Evolutionary conservation across 163 green algal genomes (phyloP).

Genomic region (Smithsoniella earleae): DNA sequence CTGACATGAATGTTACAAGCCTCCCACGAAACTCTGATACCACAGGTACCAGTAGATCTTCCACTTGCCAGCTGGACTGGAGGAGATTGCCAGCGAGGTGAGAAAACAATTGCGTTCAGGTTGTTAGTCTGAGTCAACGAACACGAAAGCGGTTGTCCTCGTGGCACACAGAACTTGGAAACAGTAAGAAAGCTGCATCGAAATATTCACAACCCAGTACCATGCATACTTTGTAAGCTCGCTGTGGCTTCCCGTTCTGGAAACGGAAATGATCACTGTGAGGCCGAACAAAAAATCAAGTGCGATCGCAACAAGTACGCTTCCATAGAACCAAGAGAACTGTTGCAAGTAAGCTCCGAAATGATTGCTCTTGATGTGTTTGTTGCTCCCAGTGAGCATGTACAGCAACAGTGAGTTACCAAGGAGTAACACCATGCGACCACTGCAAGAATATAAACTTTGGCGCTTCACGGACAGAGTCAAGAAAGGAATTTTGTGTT

Average conservation of each 20-base stretch:
- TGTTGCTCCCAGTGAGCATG: slow-evolving; percentile 7
- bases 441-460: slow-evolving; percentile 18
- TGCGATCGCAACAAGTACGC: background rate
- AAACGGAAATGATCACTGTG: background rate
- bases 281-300: background rate
- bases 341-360: slow-evolving; percentile 12
- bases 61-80: too few species aligned
- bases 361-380: background rate
- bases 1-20: too few species aligned
- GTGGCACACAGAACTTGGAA: background rate
- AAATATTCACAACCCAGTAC: background rate
- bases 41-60: too few species aligned
- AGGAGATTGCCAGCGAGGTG: too few species aligned
- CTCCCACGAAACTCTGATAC: too few species aligned
- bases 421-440: slow-evolving; percentile 19
- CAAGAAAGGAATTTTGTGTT: background rate
- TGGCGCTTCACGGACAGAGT: background rate
- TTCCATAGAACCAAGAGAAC: slow-evolving; percentile 16
- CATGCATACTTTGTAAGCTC: background rate
- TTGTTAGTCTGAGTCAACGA: too few species aligned
- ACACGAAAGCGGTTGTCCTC: background rate
- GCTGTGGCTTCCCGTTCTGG: background rate
- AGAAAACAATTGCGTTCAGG: too few species aligned
- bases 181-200: slow-evolving; percentile 28
- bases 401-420: slow-evolving; percentile 26